phyloP scores from a whole-genome alignment of 345 rosid species.

The Euphorbia tirucalli region DNA sequence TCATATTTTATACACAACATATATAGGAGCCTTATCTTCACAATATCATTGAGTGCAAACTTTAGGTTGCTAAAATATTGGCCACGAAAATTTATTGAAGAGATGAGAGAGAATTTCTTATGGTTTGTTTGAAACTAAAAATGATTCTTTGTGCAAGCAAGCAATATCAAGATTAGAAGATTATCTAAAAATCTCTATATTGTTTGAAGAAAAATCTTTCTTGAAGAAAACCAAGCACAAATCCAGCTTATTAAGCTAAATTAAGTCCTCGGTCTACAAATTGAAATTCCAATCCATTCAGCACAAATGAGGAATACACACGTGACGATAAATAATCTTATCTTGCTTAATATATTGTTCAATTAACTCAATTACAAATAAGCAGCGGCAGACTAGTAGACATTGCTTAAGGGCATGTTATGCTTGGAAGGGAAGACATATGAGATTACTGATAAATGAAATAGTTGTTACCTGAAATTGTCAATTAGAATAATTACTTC shows the following conservation, averaged over 20 bases:
- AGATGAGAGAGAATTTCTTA: neutral
- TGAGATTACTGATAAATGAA: neutral
- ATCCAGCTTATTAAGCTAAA: neutral
- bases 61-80: no score
- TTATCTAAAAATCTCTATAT: neutral
- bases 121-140: neutral
- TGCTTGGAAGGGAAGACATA: neutral
- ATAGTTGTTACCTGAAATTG: slow-evolving; percentile 72
- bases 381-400: neutral
- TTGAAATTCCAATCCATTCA: neutral
- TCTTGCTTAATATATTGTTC: neutral
- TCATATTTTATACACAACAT: neutral
- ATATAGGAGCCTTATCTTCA: neutral
- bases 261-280: neutral
- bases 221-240: no score
- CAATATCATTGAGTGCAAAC: neutral
- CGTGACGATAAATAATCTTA: neutral
- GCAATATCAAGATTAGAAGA: neutral
- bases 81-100: neutral
- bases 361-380: neutral
- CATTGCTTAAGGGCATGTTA: neutral
- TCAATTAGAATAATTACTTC: slow-evolving; percentile 74
- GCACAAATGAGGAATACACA: neutral
- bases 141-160: neutral
- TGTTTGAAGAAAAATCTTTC: neutral